Base-by-base conservation (phyloP, 2,329 filamentous ascomycete genomes). In the Arthroderma uncinatum region DNA sequence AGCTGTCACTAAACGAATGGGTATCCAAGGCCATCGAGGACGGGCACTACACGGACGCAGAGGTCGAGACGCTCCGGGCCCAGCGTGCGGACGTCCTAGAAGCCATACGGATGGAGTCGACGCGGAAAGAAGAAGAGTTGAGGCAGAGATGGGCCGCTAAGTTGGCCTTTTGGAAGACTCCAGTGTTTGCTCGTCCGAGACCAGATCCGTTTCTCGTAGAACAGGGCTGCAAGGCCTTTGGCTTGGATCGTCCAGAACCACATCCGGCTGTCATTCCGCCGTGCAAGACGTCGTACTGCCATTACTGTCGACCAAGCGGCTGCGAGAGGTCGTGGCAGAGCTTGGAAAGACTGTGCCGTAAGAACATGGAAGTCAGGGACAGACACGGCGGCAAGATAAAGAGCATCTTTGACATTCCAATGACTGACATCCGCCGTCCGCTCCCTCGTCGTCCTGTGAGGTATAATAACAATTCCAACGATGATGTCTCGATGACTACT, bases 11-110 rank as follows among this genome's bases (percentile, higher is more conserved):
- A 60, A 74, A 67, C 57, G 58, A 64, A 10, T 73, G 71, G 60
- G 67, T 77, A 10, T 64, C 73, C 50, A 66, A 72, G 42, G 74
- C 72, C 39, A 75, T 77, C 50, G 64, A 67, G 2, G 59, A 68
- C 6, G 72, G 73, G 1, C 64, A 72, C 16, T 79, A 78, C 65
- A 74, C 68, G 2, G 57, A 66, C 2, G 70, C 71, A 16, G 71
- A 79, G 59, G 66, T 74, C 52, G 64, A 71, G 55, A 69, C 63
- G 7, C 61, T 79, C 53, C 66, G 72, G 37, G 62, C 66, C 53
- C 75, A 78, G 65, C 76, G 74, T 59, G 53, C 62, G 39, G 60
- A 57, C 40, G 69, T 67, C 19, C 58, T 63, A 59, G 59, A 61
- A 58, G 63, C 61, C 36, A 64, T 64, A 53, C 30, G 30, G 5